A percentile compares a stretch with the other conserved stretches of the same genome.
phyloP scores from a whole-genome alignment of 495 filamentous ascomycete species.

The Penicillium waksmanii region DNA sequence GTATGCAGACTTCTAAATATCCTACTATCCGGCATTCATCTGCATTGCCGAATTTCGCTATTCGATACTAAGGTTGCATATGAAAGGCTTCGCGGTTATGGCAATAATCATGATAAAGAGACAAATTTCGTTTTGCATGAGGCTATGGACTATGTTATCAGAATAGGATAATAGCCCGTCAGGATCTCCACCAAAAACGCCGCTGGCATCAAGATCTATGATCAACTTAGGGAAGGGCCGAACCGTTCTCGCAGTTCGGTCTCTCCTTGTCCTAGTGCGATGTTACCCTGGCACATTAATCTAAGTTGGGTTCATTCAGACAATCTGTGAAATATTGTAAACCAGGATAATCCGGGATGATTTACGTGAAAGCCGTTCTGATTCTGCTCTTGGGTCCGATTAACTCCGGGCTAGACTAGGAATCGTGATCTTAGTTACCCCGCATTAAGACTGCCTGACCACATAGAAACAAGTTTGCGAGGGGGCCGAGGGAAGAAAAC shows the following conservation, averaged over 20 bases:
- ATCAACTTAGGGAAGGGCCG: neutral
- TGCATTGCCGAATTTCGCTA: too few relatives aligned
- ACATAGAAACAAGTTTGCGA: neutral
- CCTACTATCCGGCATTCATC: too few relatives aligned
- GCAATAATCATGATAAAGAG: too few relatives aligned
- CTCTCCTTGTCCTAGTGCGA: neutral
- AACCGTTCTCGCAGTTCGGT: neutral
- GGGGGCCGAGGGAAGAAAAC: neutral
- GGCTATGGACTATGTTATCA: too few relatives aligned
- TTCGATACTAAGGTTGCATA: too few relatives aligned
- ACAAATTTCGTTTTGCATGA: too few relatives aligned
- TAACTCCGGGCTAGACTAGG: conserved; percentile 2
- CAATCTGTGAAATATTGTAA: neutral
- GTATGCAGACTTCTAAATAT: too few relatives aligned
- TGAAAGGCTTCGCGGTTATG: too few relatives aligned
- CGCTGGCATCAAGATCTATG: too few relatives aligned
- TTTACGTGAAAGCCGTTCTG: neutral
- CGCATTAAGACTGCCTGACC: neutral
- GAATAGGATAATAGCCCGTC: too few relatives aligned
- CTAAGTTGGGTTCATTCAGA: neutral
- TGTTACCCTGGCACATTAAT: neutral
- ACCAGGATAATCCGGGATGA: neutral
- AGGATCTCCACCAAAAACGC: too few relatives aligned
- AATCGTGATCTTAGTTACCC: neutral
- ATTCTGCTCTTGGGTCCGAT: neutral